These are phyloP conservation scores for Penicillium malachiteum DNA, from an alignment of 495 filamentous ascomycete species.

Conservation along the genomic window DNA sequence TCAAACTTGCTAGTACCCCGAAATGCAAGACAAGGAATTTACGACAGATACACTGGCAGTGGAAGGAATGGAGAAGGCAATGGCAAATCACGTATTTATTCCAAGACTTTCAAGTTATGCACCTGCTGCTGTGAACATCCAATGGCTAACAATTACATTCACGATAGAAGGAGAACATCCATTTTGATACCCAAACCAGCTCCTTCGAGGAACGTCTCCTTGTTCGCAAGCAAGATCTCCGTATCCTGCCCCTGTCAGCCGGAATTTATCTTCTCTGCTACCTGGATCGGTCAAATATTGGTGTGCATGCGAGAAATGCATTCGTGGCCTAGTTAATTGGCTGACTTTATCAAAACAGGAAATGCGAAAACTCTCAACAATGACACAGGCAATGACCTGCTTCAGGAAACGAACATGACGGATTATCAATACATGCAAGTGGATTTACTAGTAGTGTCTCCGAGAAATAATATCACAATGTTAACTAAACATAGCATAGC, in stretches of 20 bases:
- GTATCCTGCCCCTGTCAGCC: constrained; percentile 58
- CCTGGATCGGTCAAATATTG: constrained; percentile 67
- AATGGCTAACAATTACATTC: not conserved
- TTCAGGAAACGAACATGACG: constrained; percentile 60
- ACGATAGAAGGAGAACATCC: not conserved
- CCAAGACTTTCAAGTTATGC: not conserved
- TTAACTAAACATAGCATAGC: constrained; percentile 47
- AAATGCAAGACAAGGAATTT: not conserved
- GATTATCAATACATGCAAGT: constrained; percentile 57
- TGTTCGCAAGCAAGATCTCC: constrained; percentile 59
- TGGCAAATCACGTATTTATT: not conserved
- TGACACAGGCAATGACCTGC: constrained; percentile 57
- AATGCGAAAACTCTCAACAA: constrained; percentile 66
- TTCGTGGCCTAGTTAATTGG: not conserved
- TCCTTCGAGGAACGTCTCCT: constrained; percentile 17
- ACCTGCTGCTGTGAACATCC: not conserved
- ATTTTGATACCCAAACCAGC: not conserved
- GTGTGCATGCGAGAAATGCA: constrained; percentile 21
- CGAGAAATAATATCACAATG: not conserved
- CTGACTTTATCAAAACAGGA: constrained; percentile 23
- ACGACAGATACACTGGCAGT: not conserved
- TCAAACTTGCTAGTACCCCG: not conserved
- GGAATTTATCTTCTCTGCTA: constrained; percentile 64
- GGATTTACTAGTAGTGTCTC: not conserved
- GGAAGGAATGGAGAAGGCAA: not conserved